These are phyloP conservation scores for Fusarium piperis DNA, from an alignment of 2,329 filamentous ascomycete species.

Conservation along the genomic window DNA sequence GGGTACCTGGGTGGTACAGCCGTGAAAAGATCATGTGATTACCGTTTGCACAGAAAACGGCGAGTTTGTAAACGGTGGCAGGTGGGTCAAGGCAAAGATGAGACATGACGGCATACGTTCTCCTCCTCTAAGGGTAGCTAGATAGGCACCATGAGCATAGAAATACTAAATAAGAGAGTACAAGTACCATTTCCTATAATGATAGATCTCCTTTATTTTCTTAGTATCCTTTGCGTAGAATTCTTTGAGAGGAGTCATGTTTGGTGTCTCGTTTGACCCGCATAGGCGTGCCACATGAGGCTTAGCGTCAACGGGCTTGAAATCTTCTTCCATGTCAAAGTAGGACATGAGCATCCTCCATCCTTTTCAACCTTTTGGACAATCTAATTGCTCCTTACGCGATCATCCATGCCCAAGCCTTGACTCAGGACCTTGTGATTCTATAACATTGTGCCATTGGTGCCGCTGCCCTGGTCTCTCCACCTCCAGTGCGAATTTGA, in stretches of 20 bases:
- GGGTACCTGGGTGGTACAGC: not conserved
- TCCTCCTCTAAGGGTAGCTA: not conserved
- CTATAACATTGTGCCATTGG: not conserved
- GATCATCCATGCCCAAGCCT: not conserved
- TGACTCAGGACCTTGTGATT: not conserved
- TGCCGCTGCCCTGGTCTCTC: not conserved
- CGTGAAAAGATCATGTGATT: not conserved
- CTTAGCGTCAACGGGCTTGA: conserved; percentile 20
- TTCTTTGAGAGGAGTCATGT: not conserved
- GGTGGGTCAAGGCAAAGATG: not conserved
- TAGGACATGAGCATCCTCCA: conserved; percentile 27
- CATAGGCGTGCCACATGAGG: not conserved
- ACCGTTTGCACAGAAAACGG: conserved; percentile 1
- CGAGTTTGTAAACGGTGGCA: conserved; percentile 5
- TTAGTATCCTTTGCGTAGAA: not conserved
- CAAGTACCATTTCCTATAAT: not conserved
- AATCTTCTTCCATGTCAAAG: conserved; percentile 30
- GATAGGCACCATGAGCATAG: not conserved
- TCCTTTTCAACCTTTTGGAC: conserved; percentile 1
- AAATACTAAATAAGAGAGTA: not conserved
- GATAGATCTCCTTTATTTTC: not conserved
- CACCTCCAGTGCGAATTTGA: not conserved
- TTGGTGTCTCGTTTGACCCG: not conserved
- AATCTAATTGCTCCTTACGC: not conserved
- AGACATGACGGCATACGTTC: not conserved